These are phyloP conservation scores for Fusarium verticillioides DNA, from an alignment of 2,329 filamentous ascomycete species.

Conservation along the genomic window DNA sequence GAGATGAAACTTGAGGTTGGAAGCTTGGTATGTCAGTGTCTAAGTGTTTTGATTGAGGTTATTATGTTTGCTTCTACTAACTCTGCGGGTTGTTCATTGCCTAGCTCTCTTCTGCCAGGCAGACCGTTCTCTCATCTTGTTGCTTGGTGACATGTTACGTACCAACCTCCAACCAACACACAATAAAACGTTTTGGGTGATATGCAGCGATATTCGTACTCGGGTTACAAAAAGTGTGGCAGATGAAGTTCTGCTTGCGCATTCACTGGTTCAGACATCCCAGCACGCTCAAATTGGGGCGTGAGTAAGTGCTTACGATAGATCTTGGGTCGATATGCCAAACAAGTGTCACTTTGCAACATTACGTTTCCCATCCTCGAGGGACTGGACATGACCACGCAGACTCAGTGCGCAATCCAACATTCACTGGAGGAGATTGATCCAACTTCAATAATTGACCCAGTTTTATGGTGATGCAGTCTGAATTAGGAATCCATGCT, in stretches of 20 bases:
- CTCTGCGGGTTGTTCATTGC: fast-evolving
- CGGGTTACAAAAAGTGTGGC: background rate
- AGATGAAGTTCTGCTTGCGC: background rate
- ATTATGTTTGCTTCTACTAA: fast-evolving
- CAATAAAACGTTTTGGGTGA: fast-evolving
- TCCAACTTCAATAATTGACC: background rate
- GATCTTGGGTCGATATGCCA: background rate
- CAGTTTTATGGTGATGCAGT: background rate
- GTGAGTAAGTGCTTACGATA: background rate
- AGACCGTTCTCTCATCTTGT: fast-evolving
- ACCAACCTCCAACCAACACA: background rate
- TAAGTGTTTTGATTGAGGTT: too few relatives aligned
- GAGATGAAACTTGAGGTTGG: background rate
- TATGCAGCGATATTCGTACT: background rate
- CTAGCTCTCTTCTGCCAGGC: fast-evolving
- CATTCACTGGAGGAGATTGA: too few relatives aligned
- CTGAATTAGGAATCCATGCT: background rate
- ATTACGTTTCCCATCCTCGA: fast-evolving
- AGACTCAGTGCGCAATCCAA: background rate
- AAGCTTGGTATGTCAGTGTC: background rate
- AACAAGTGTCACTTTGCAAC: too few relatives aligned
- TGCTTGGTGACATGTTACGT: fast-evolving
- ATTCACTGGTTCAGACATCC: background rate
- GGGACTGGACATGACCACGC: background rate
- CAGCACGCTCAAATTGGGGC: too few relatives aligned